Evolutionary conservation across 75 land plant species (phyloP), one percentile per base, ranked within the genome.

Genomic region (Pseudotsuga menziesii): DNA sequence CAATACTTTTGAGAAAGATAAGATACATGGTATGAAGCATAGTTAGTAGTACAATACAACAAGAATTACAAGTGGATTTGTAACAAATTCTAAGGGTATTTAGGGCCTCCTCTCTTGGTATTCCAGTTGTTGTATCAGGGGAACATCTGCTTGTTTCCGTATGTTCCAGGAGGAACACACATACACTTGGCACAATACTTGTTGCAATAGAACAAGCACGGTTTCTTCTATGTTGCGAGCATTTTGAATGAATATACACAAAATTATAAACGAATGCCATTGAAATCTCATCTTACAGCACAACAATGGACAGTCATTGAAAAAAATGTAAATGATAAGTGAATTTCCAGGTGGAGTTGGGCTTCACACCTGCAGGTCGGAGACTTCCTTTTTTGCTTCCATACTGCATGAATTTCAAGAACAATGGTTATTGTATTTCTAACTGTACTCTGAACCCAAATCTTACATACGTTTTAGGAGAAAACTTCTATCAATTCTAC

Each of bases 91-190:
- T 48, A 91, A 56, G 93, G 93, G 89, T 91, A 89, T 69, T 91
- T 91, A 57, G 89, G 92, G 36, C 91, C 91, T 27, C 93, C 93
- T 77, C 80, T 72, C 78, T 87, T 81, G 80, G 89, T 91, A 86
- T 89, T 89, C 93, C 90, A 89, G 85, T 89, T 87, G 84, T 91
- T 91, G 88, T 91, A 91, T 86, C 93, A 91, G 56, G 93, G 91
- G 83, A 91, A 91, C 2, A 81, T 84, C 15, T 64, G 78, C 58
- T 89, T 91, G 81, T 91, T 89, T 0, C 93, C 93, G 56, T 85
- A 88, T 22, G 76, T 87, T 20, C 93, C 93, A 0, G 93, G 85
- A 0, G 93, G 93, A 63, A 91, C 93, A 66, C 93, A 89, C 55
- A 88, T 82, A 75, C 93, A 91, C 76, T 80, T 89, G 7, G 25